Base-by-base conservation (phyloP, 176 grass and related monocot species). In the Rhynchospora breviuscula region DNA sequence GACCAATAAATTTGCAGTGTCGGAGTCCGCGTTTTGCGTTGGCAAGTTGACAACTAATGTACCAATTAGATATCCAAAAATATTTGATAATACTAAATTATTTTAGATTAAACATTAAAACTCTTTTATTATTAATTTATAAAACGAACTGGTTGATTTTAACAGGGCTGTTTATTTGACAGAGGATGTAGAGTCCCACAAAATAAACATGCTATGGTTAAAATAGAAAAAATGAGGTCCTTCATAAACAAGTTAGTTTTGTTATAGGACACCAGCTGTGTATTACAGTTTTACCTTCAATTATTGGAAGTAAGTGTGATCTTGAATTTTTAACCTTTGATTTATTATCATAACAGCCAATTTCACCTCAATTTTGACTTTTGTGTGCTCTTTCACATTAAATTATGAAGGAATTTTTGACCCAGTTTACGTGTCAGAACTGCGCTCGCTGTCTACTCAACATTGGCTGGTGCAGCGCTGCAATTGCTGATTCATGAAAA, bases 311-410 rank as follows among this genome's bases (percentile, higher is more conserved):
- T 59, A n/a, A 59, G 1, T 70, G 14, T 4, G 10, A 44, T 43
- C 6, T 67, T 63, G 60, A 25, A 33, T 66, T 15, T 0, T 71
- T 21, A 10, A 73, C 9, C 21, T 18, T 22, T 22, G 23, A 53
- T 52, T 52, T 51, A 26, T 75, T 47, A 7, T 35, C 6, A 10
- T 53, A 53, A 0, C 18, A 73, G 8, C 43, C 4, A 67, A 2
- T 49, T 75, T 23, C 26, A 64, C 19, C 11, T 49, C 5, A 33
- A 63, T 48, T 82, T 66, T 61, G 54, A 82, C 79, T 82, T 51
- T 70, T 18, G 14, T 19, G 48, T 66, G 51, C 79, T 61, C 10
- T 63, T 81, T 81, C 22, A 26, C 61, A 82, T 82, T 65, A 67
- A 82, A 77, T 35, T 4, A 81, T 9, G 12, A 19, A 29, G 43